Percentiles rank a stretch among this genome's conserved stretches.
phyloP scores from a whole-genome alignment of 352 stramenopile genomes.

The Pythium diclinum region DNA sequence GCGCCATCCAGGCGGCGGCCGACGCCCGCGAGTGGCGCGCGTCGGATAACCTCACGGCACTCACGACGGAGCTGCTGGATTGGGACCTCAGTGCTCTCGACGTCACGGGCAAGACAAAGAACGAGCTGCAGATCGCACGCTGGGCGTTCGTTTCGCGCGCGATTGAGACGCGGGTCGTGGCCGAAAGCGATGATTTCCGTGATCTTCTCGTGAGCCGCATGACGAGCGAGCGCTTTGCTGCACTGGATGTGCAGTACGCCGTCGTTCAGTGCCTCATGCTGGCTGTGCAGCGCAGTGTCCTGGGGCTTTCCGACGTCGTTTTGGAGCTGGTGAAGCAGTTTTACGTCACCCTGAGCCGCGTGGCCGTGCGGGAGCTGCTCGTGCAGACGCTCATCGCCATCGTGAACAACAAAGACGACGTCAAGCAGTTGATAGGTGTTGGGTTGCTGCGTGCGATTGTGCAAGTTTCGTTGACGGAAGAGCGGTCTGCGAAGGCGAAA shows the following conservation, averaged over 20 bases:
- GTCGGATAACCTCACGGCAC: conserved; percentile 5
- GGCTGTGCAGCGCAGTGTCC: neutral
- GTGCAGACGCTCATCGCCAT: conserved; percentile 30
- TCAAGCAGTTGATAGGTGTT: conserved; percentile 40
- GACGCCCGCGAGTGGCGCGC: conserved; percentile 5
- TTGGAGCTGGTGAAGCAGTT: conserved; percentile 69
- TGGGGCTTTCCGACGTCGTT: conserved; percentile 20
- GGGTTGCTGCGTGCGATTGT: conserved; percentile 45
- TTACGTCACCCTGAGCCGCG: conserved; percentile 55
- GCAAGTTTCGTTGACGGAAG: conserved; percentile 38
- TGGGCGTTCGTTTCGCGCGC: conserved; percentile 16
- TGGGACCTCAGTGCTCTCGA: conserved; percentile 13
- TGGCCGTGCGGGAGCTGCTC: conserved; percentile 31
- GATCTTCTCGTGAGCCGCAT: conserved; percentile 13
- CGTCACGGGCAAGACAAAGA: conserved; percentile 20
- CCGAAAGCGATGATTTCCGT: neutral
- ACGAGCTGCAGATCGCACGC: conserved; percentile 10
- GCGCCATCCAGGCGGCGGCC: conserved; percentile 19
- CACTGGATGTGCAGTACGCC: conserved; percentile 21
- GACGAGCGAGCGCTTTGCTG: conserved; percentile 24
- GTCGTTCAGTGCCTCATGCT: conserved; percentile 14
- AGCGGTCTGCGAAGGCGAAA: neutral
- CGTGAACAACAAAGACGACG: conserved; percentile 42
- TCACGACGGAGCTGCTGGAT: conserved; percentile 21
- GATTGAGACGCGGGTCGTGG: conserved; percentile 10